phyloP scores from a whole-genome alignment of 768 basidiomycete genomes.

The Wakefieldia striispora region DNA sequence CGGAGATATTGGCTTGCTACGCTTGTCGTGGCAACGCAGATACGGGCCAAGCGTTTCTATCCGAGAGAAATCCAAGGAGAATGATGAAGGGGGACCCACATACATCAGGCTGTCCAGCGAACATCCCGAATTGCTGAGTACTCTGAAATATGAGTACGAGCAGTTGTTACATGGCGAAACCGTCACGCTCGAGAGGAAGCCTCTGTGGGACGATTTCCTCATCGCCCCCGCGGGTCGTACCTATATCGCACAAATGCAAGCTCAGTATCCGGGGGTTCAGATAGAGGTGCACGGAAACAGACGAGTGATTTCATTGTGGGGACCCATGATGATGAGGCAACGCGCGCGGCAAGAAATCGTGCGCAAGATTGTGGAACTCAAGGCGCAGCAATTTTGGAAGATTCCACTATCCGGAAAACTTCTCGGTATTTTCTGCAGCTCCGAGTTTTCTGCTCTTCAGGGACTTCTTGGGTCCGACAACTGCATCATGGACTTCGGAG shows the following conservation, averaged over 20 bases:
- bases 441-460: conserved; percentile 46
- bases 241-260: conserved; percentile 48
- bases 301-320: conserved; percentile 54
- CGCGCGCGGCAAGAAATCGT: conserved; percentile 46
- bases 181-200: conserved; percentile 47
- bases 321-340: conserved; percentile 41
- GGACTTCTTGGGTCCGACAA: conserved; percentile 55
- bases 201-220: conserved; percentile 70
- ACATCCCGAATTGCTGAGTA: conserved; percentile 47
- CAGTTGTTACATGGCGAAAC: conserved; percentile 61
- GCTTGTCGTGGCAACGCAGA: conserved; percentile 33
- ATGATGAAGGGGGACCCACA: conserved; percentile 21
- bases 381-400: conserved; percentile 38
- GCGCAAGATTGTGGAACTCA: conserved; percentile 43
- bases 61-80: conserved; percentile 18
- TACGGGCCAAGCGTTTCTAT: conserved; percentile 32
- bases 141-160: conserved; percentile 61
- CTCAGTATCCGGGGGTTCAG: conserved; percentile 36
- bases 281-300: conserved; percentile 43
- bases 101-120: conserved; percentile 50
- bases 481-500: conserved; percentile 45
- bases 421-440: conserved; percentile 45
- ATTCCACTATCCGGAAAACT: conserved; percentile 49
- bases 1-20: conserved; percentile 47
- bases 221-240: conserved; percentile 35